Evolutionary conservation across 768 basidiomycete genomes (phyloP).

Genomic region (Kwoniella dendrophila): DNA sequence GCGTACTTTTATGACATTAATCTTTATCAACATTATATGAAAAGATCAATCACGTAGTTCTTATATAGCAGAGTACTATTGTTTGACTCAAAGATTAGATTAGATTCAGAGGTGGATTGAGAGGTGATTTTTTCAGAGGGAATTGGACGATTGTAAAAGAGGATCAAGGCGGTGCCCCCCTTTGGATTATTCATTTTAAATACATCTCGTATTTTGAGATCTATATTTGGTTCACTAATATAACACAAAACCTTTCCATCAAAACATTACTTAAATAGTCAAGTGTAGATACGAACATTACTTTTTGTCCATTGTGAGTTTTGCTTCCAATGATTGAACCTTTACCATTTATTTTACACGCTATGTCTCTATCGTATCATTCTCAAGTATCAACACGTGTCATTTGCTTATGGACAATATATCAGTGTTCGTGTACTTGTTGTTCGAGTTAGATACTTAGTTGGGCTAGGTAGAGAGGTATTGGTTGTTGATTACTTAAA

Average conservation of each 20-base stretch:
- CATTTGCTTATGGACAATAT: no score
- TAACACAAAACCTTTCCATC: not conserved
- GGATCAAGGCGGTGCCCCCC: slow-evolving; percentile 14
- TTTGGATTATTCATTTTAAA: not conserved
- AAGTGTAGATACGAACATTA: slow-evolving; percentile 4
- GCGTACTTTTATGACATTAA: slow-evolving; percentile 10
- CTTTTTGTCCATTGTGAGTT: not conserved
- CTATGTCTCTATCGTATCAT: no score
- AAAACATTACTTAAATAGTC: slow-evolving; percentile 1
- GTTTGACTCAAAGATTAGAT: not conserved
- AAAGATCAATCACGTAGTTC: slow-evolving; percentile 22
- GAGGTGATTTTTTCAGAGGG: not conserved
- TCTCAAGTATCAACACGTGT: no score
- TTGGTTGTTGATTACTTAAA: no score
- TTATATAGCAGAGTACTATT: no score
- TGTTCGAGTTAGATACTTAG: no score
- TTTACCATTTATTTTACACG: not conserved
- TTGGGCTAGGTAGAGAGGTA: no score
- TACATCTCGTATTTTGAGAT: not conserved
- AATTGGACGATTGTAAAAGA: not conserved
- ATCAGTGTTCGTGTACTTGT: no score
- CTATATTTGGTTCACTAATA: not conserved
- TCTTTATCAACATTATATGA: not conserved
- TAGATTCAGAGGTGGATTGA: not conserved
- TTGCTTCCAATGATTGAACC: not conserved